Base-by-base conservation (phyloP, 140 eudicot species). In the Stevia rebaudiana region DNA sequence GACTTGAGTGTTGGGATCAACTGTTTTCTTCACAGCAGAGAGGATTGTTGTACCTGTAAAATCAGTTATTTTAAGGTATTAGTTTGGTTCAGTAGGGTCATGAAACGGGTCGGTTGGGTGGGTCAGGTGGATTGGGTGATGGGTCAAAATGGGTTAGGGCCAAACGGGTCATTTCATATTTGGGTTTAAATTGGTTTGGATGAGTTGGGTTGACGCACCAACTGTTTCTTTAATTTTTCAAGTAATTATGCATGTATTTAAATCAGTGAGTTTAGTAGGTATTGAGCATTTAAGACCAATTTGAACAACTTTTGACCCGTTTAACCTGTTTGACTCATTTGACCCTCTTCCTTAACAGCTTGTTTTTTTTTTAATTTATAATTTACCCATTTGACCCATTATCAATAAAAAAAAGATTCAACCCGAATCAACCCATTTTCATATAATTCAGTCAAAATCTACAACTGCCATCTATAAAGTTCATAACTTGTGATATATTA, bases 31-130 rank as follows among this genome's bases (percentile, higher is more conserved):
- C 30, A 84, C 65, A 61, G 85, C 96, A 0, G 73, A 43, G 18
- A 87, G 86, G 71, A 87, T 81, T 13, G 92, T 84, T 40, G 89
- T 87, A 61, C 95, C 92, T 84, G 86, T 37, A 35, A 55, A 65
- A 11, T 24, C 56, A 30, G 49, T 33, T 13, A 28, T 24, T 23
- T 12, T 12, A 52, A 50, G 55, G 52, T 17, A 44, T 70, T 18
- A 61, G 0, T 25, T 55, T 31, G 8, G 22, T 21, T 12, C 1
- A 15, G 12, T 51, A 15, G 10, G n/a, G 42, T 67, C 31, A 39
- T 1, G 12, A 28, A 31, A 48, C 12, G 48, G 41, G n/a, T 44
- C 17, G 57, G 10, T 58, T 12, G 28, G 68, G 40, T 36, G 9
- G 35, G 11, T 48, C 28, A 48, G 28, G 13, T 0, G 54, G 28